Evolutionary conservation across 2,329 filamentous ascomycete species (phyloP).

Genomic region (Trichoderma sp.): DNA sequence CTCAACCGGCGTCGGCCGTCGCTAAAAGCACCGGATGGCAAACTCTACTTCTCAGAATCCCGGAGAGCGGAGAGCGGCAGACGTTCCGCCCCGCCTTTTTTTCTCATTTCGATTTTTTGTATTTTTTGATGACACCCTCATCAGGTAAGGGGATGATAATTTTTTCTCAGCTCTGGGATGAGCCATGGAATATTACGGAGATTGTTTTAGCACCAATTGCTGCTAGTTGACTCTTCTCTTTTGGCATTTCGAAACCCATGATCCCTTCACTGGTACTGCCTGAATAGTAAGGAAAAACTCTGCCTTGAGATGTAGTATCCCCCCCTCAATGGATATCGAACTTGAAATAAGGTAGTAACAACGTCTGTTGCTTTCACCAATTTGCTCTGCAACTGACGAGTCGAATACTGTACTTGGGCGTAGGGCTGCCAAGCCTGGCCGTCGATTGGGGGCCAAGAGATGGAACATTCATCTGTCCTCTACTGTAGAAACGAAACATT

Average conservation of each 20-base stretch:
- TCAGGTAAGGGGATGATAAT: background rate
- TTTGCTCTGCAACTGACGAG: background rate
- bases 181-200: background rate
- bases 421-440: background rate
- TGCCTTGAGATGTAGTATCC: background rate
- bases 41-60: background rate
- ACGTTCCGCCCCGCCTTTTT: background rate
- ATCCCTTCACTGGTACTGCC: background rate
- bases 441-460: background rate
- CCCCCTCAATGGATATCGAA: background rate
- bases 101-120: background rate
- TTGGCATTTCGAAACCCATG: background rate
- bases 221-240: background rate
- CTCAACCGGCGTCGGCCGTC: background rate
- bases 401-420: background rate
- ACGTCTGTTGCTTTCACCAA: background rate
- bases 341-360: background rate
- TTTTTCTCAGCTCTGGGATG: background rate
- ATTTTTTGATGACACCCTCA: constrained; percentile 4
- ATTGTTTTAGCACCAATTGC: background rate
- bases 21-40: background rate
- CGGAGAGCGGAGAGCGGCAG: background rate
- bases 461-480: background rate
- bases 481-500: background rate
- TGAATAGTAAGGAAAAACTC: background rate